Conservation (phyloP, 2,329 filamentous ascomycete genomes). For the Claviceps pusilla region DNA sequence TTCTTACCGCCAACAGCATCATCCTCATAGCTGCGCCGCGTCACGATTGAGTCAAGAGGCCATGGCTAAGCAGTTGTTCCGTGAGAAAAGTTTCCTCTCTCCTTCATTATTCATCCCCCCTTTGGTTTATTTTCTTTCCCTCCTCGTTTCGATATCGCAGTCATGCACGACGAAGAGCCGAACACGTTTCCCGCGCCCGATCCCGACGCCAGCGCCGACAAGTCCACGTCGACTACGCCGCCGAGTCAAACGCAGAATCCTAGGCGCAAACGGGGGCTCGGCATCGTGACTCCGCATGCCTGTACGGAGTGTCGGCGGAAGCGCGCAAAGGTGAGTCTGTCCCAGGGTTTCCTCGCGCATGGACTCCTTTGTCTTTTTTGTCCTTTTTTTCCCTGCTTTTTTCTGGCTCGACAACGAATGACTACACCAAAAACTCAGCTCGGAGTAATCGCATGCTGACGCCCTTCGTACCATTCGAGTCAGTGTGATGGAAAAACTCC, state of each 20-base stretch:
- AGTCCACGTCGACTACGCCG: background rate
- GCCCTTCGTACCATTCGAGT: background rate
- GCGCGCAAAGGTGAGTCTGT: conserved; percentile 36
- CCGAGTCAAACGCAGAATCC: background rate
- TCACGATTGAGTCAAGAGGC: background rate
- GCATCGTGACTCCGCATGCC: conserved; percentile 42
- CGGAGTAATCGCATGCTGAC: background rate
- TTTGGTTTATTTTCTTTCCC: background rate
- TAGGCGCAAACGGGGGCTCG: conserved; percentile 37
- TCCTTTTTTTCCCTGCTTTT: too few relatives aligned
- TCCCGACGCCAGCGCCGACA: background rate
- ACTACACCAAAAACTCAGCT: too few relatives aligned
- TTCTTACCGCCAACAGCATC: background rate
- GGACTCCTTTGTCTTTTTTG: too few relatives aligned
- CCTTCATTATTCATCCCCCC: background rate
- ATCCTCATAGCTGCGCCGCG: background rate
- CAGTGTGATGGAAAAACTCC: conserved; percentile 44
- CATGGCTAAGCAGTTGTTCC: background rate
- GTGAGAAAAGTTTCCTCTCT: too few relatives aligned
- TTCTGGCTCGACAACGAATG: too few relatives aligned
- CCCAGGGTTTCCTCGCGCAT: too few relatives aligned
- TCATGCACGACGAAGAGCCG: background rate
- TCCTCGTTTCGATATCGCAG: too few relatives aligned
- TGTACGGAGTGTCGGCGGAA: conserved; percentile 47
- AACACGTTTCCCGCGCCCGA: background rate